These are phyloP conservation scores for Hymenoscyphus infarciens DNA, from an alignment of 2,329 filamentous ascomycete species.

Conservation along the genomic window DNA sequence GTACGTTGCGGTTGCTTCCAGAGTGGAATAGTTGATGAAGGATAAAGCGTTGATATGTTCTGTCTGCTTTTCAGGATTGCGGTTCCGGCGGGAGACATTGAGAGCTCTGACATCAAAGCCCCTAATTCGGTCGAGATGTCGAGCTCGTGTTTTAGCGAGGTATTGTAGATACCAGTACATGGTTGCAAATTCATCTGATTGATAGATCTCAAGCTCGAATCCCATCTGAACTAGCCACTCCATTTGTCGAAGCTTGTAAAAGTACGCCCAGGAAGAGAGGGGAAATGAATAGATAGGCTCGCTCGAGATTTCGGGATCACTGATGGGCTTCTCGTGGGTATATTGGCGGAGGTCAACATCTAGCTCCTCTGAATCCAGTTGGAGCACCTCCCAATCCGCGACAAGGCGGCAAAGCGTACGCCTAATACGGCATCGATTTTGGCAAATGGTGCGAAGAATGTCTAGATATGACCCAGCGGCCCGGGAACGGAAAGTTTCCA, in stretches of 20 bases:
- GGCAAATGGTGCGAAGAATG: conserved; percentile 76
- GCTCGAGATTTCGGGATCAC: conserved; percentile 44
- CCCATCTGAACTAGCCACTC: conserved; percentile 85
- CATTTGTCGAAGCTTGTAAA: conserved; percentile 86
- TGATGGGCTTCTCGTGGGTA: conserved; percentile 57
- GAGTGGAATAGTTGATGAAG: conserved; percentile 56
- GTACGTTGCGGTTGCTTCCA: conserved; percentile 61
- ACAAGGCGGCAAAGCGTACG: conserved; percentile 84
- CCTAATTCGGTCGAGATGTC: conserved; percentile 69
- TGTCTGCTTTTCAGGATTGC: conserved; percentile 35
- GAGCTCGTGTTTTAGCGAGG: conserved; percentile 59
- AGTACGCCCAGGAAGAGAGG: conserved; percentile 82
- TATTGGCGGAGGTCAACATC: conserved; percentile 64
- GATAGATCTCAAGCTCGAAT: conserved; percentile 90
- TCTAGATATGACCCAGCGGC: conserved; percentile 74
- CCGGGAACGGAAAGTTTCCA: conserved; percentile 64
- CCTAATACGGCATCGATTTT: conserved; percentile 87
- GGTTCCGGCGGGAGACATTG: conserved; percentile 16
- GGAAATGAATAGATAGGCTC: conserved; percentile 64
- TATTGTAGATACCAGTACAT: conserved; percentile 92
- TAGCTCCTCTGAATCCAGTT: conserved; percentile 75
- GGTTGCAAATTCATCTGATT: conserved; percentile 74
- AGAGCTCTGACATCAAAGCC: conserved; percentile 50
- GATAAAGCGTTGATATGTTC: conserved; percentile 49
- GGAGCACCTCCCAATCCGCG: conserved; percentile 77